phyloP scores from a whole-genome alignment of 345 rosid species.

The Hevea brasiliensis region DNA sequence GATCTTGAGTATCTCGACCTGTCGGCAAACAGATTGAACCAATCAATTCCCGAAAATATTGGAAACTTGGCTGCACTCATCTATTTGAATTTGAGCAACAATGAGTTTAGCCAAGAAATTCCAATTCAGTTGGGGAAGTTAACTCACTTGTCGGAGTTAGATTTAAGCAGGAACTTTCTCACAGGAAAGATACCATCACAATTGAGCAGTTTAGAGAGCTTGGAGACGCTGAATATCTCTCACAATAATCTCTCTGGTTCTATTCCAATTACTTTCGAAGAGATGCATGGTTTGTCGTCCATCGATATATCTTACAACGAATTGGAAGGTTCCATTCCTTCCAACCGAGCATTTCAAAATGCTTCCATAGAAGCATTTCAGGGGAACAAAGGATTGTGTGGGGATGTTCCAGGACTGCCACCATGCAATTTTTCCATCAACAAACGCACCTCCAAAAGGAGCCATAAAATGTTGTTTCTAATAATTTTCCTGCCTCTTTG shows the following conservation, averaged over 20 bases:
- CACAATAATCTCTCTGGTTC: conserved; percentile 33
- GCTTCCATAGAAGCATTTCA: conserved; percentile 27
- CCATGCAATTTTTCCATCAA: too few relatives aligned
- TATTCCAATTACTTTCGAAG: conserved; percentile 15
- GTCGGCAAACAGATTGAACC: conserved; percentile 28
- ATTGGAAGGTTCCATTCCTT: too few relatives aligned
- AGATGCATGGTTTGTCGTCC: conserved; percentile 1
- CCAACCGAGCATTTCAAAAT: too few relatives aligned
- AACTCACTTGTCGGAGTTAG: too few relatives aligned
- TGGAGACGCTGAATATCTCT: conserved; percentile 30
- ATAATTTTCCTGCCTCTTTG: background rate
- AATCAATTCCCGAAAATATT: conserved; percentile 13
- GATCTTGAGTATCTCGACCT: conserved; percentile 23
- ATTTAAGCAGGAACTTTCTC: conserved; percentile 34
- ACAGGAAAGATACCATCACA: conserved; percentile 25
- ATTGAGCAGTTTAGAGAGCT: conserved; percentile 6
- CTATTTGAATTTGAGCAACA: conserved; percentile 37
- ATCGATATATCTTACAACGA: too few relatives aligned
- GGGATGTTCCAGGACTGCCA: too few relatives aligned
- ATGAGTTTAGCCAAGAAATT: too few relatives aligned
- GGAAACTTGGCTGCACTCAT: conserved; percentile 5
- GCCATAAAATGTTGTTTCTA: background rate
- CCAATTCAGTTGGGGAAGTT: too few relatives aligned
- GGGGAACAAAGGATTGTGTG: conserved; percentile 43
- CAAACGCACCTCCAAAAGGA: too few relatives aligned